Percentiles rank a stretch among this genome's conserved stretches.
These are phyloP conservation scores for Fraxinus quadrangulata DNA, from an alignment of 257 asterid genomes.

Conservation along the genomic window DNA sequence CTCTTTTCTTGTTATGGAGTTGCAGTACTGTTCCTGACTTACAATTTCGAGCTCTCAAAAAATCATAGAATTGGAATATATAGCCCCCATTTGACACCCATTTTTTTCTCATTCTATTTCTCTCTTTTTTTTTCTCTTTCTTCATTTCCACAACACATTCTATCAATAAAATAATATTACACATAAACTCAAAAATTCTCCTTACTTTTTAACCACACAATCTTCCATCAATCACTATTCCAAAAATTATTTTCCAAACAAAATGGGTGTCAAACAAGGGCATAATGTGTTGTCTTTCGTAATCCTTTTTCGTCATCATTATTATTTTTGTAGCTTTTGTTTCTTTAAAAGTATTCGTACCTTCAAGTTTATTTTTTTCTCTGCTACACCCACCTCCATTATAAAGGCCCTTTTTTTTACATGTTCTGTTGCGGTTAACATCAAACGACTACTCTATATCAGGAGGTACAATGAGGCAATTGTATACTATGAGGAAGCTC, in stretches of 20 bases:
- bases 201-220: no score
- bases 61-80: neutral
- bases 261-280: no score
- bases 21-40: neutral
- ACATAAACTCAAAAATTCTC: no score
- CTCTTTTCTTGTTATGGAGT: slow-evolving; percentile 9
- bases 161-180: no score
- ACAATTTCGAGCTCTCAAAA: neutral
- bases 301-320: no score
- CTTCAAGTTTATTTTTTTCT: neutral
- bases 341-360: neutral
- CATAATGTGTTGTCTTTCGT: neutral
- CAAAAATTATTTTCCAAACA: no score
- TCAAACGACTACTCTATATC: slow-evolving; percentile 29
- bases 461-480: slow-evolving; percentile 93
- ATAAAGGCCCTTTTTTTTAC: neutral
- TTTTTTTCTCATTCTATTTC: no score
- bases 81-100: no score
- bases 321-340: neutral
- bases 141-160: no score
- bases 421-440: slow-evolving; percentile 1
- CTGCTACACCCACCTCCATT: neutral
- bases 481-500: slow-evolving; percentile 84
- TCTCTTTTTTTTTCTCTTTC: no score
- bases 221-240: no score